Base-by-base conservation (phyloP, 2,329 filamentous ascomycete species). In the Fusarium sp. region DNA sequence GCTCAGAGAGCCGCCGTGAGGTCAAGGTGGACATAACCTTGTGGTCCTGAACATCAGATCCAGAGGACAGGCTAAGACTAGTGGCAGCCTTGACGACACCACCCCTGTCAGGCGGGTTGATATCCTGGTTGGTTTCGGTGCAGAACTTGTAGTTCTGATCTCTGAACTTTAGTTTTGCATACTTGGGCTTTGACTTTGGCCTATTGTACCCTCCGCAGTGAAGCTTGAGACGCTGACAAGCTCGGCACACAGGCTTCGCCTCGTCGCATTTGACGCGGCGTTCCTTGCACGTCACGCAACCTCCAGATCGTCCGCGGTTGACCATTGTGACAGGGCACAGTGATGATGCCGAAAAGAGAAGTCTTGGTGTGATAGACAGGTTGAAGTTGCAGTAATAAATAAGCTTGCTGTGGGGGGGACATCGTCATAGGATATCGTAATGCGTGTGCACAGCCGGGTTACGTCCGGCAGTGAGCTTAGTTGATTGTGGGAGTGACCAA, bases 201-300 rank as follows among this genome's bases (percentile, higher is more conserved):
- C 40, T 14, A 13, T 20, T 33, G 49, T 51, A 51, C 9, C 49
- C 25, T 8, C 49, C 49, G 27, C 49, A 51, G 6, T 11, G 27
- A 51, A 51, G 27, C 25, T 20, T 31, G 10, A 29, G 49, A 16
- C 49, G 49, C 16, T 31, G 49, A 1, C 49, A 51, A 13, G 27
- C 14, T 29, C 11, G 49, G 16, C 49, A 51, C 27, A 14, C 27
- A 8, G 49, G 49, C 49, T 51, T 51, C 25, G 49, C 49, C 27
- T 51, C 49, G 49, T 51, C 49, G 16, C 46, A 29, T 51, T 51
- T 51, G 6, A 51, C 49, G 27, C 49, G 49, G 16, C 49, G 49
- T 31, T 51, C n/a, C 27, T 31, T 29, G 27, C 49, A 51, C 10
- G 27, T 34, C 16, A 53, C 18, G 18, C 49, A 53, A 6, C 50